Conservation (phyloP, 805 yeast species). For the Lachancea mirantina region DNA sequence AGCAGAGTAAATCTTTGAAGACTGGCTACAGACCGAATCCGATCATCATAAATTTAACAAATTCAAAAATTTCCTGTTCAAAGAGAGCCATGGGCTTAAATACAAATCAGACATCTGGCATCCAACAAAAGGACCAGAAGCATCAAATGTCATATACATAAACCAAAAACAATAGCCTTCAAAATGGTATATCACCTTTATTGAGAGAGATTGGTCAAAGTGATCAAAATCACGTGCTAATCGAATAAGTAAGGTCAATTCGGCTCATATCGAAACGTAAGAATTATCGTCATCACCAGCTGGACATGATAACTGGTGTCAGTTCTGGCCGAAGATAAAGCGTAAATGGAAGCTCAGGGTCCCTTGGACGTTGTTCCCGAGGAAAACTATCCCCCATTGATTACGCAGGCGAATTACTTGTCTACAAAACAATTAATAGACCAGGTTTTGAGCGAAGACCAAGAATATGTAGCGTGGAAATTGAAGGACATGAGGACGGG, state of each 20-base stretch:
- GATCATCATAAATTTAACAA: too few relatives aligned
- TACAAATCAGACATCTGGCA: too few relatives aligned
- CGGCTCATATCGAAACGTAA: too few relatives aligned
- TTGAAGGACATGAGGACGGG: slow-evolving; percentile 27
- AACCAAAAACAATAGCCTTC: background rate
- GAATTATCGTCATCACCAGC: too few relatives aligned
- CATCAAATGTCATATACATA: background rate
- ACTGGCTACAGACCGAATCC: too few relatives aligned
- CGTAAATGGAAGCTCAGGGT: slow-evolving; percentile 29
- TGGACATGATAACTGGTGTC: too few relatives aligned
- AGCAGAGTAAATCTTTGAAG: too few relatives aligned
- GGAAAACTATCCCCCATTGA: slow-evolving; percentile 23
- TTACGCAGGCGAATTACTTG: slow-evolving; percentile 25
- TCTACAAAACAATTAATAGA: slow-evolving; percentile 28
- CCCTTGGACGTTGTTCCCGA: slow-evolving; percentile 27
- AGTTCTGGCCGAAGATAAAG: too few relatives aligned
- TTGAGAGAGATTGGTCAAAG: background rate
- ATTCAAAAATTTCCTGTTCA: too few relatives aligned
- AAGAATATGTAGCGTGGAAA: slow-evolving; percentile 30
- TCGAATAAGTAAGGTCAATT: too few relatives aligned
- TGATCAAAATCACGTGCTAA: slow-evolving; percentile 14
- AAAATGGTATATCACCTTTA: too few relatives aligned
- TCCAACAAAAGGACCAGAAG: background rate
- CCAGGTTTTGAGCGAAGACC: slow-evolving; percentile 30
- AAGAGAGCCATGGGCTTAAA: too few relatives aligned